Evolutionary conservation across 805 yeast genomes (phyloP).

Genomic region (Pichia nanzhaoensis): DNA sequence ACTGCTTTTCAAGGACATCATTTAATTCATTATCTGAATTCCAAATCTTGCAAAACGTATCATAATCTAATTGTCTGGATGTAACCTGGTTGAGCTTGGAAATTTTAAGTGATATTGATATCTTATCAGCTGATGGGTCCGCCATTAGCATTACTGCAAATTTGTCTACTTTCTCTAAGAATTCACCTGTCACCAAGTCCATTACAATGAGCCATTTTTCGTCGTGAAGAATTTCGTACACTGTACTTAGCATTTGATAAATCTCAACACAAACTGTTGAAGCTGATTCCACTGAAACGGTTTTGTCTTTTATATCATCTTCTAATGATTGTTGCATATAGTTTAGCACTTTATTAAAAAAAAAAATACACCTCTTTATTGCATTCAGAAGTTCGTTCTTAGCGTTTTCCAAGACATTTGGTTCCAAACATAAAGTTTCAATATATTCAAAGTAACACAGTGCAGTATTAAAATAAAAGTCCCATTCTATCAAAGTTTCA

Average conservation of each 20-base stretch:
- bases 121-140: conserved; percentile 8
- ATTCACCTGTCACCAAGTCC: conserved; percentile 1
- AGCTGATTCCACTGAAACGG: neutral
- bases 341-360: conserved; percentile 11
- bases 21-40: conserved; percentile 20
- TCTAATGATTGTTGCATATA: neutral
- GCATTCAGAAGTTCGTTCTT: conserved; percentile 5
- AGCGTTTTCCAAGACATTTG: neutral
- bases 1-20: conserved; percentile 30
- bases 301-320: conserved; percentile 3
- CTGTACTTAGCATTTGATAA: conserved; percentile 22
- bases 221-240: conserved; percentile 22
- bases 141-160: conserved; percentile 9
- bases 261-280: conserved; percentile 25
- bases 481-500: conserved; percentile 28
- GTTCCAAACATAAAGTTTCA: conserved; percentile 26
- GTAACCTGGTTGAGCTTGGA: conserved; percentile 27
- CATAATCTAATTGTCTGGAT: conserved; percentile 25
- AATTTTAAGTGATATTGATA: conserved; percentile 28
- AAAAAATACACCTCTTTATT: conserved; percentile 18
- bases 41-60: conserved; percentile 33
- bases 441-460: conserved; percentile 42
- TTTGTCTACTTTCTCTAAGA: conserved; percentile 17
- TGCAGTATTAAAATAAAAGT: conserved; percentile 41
- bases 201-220: conserved; percentile 5